phyloP scores from a whole-genome alignment of 106 monocot genomes.

The Hemerocallis citrina region DNA sequence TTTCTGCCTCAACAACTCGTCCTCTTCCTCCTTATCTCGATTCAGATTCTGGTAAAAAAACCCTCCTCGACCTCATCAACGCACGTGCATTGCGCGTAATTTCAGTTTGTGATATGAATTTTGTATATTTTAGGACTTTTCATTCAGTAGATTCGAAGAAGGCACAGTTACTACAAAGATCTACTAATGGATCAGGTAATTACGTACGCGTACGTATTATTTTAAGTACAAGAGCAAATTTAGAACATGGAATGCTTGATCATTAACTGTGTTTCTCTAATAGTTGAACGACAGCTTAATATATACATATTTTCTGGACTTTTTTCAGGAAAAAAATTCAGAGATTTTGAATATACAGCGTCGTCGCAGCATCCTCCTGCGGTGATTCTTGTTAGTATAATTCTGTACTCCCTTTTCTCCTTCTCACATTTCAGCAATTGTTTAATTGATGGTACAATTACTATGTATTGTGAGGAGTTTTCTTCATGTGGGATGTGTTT shows the following conservation, averaged over 20 bases:
- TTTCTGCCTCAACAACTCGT: slow-evolving; percentile 49
- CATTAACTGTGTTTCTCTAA: neutral
- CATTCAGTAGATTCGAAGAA: slow-evolving; percentile 33
- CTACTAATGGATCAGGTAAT: slow-evolving; percentile 42
- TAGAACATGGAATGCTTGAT: neutral
- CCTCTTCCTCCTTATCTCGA: slow-evolving; percentile 30
- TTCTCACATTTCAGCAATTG: no score
- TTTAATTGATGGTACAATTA: no score
- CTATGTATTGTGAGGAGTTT: no score
- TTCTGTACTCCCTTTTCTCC: slow-evolving; percentile 2
- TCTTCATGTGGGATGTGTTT: no score
- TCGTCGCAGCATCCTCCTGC: slow-evolving; percentile 27
- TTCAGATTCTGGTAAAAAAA: slow-evolving; percentile 62
- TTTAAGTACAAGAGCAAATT: no score
- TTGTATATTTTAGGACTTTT: slow-evolving; percentile 31
- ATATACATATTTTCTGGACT: neutral
- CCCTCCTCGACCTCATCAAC: neutral
- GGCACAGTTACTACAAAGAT: slow-evolving; percentile 44
- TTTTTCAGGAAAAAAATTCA: slow-evolving; percentile 30
- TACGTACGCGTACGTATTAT: neutral
- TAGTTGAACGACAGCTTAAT: neutral
- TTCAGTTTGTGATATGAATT: neutral
- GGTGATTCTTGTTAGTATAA: slow-evolving; percentile 56
- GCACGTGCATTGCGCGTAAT: neutral
- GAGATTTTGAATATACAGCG: slow-evolving; percentile 36